phyloP scores from a whole-genome alignment of 2,329 filamentous ascomycete genomes.

The Myriosclerotinia scirpicola region DNA sequence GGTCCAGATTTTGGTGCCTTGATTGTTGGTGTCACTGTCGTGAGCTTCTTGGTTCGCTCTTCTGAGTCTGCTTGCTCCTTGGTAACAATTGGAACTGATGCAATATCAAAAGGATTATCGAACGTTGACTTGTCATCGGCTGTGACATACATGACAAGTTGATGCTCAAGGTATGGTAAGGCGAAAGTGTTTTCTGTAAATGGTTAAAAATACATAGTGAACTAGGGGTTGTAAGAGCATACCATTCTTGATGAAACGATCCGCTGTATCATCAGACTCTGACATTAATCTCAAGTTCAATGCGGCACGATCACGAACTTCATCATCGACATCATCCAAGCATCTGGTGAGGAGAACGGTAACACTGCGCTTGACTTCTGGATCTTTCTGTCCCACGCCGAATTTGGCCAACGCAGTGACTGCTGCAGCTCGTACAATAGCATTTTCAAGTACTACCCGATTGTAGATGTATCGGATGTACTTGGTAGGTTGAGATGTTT shows the following conservation, averaged over 20 bases:
- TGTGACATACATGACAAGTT: conserved; percentile 96
- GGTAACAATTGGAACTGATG: conserved; percentile 87
- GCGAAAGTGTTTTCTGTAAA: conserved; percentile 86
- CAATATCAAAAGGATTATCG: conserved; percentile 82
- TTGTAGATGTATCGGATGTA: conserved; percentile 99
- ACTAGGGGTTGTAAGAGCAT: conserved; percentile 37
- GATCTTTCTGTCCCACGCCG: conserved; percentile 92
- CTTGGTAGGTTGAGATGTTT: conserved; percentile 93
- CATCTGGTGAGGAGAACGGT: conserved; percentile 89
- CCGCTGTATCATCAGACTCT: conserved; percentile 76
- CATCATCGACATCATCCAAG: conserved; percentile 94
- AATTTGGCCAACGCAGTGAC: conserved; percentile 97
- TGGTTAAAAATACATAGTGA: conserved; percentile 25
- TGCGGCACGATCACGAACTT: conserved; percentile 92
- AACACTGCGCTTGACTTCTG: conserved; percentile 95
- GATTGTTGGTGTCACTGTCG: conserved; percentile 84
- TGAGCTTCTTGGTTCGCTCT: conserved; percentile 96
- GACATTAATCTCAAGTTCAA: conserved; percentile 90
- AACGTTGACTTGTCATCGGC: conserved; percentile 87
- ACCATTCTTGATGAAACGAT: conserved; percentile 92
- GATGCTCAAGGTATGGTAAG: conserved; percentile 90
- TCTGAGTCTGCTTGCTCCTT: conserved; percentile 95
- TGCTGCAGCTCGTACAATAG: conserved; percentile 89
- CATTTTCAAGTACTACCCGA: conserved; percentile 94
- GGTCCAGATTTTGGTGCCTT: conserved; percentile 85